phyloP scores from a whole-genome alignment of 495 filamentous ascomycete species.

The Penicillium dipodomyicola region DNA sequence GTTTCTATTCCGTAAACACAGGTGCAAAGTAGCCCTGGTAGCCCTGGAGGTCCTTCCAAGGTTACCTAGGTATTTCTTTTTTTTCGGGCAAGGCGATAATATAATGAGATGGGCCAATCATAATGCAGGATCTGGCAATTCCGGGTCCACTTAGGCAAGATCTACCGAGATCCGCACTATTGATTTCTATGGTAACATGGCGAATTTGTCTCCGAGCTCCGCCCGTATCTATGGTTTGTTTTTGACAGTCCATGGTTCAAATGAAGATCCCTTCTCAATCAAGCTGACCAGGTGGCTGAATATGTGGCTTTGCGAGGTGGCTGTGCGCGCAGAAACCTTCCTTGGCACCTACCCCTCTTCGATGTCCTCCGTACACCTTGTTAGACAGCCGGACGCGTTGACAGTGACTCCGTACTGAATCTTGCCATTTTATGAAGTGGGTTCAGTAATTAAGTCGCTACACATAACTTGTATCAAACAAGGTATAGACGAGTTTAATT shows the following conservation, averaged over 20 bases:
- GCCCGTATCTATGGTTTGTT: not conserved
- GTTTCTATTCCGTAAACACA: not conserved
- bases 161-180: conserved; percentile 7
- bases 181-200: not conserved
- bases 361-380: too few species aligned
- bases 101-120: conserved; percentile 3
- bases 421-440: not conserved
- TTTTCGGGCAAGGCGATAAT: not conserved
- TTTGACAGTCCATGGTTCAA: not conserved
- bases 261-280: not conserved
- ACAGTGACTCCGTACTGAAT: not conserved
- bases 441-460: not conserved
- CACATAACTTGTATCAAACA: not conserved
- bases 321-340: not conserved
- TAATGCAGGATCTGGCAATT: not conserved
- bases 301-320: not conserved
- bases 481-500: not conserved
- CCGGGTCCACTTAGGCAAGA: not conserved
- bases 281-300: too few species aligned
- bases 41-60: too few species aligned
- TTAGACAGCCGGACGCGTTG: not conserved
- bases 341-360: not conserved
- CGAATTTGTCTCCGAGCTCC: not conserved
- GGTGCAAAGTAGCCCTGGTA: not conserved
- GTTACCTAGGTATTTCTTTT: not conserved